Conservation (phyloP, 2,329 filamentous ascomycete species). For the Didymella segeticola region DNA sequence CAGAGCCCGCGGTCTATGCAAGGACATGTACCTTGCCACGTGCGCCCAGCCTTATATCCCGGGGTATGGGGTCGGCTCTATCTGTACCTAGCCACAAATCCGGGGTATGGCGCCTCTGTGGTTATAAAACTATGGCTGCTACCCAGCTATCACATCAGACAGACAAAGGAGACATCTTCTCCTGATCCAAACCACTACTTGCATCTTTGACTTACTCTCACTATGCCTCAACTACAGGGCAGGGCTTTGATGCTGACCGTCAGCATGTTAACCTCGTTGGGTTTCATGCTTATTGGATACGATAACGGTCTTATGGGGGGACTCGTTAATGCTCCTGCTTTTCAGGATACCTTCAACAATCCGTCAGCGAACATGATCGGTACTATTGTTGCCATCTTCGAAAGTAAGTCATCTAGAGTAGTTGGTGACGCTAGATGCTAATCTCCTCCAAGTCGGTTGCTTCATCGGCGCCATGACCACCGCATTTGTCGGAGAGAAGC, state of each 20-base stretch:
- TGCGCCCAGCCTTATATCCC: not conserved
- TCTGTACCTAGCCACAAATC: slow-evolving; percentile 9
- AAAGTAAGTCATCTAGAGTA: slow-evolving; percentile 12
- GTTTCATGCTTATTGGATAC: slow-evolving; percentile 57
- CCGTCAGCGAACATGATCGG: slow-evolving; percentile 28
- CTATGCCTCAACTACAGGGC: slow-evolving; percentile 25
- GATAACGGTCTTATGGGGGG: slow-evolving; percentile 72
- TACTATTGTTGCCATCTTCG: slow-evolving; percentile 28
- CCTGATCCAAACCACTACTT: not conserved
- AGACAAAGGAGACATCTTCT: not conserved
- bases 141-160: not conserved
- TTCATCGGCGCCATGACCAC: slow-evolving; percentile 48
- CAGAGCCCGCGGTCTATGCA: slow-evolving; percentile 14
- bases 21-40: slow-evolving; percentile 1
- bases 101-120: not conserved
- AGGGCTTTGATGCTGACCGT: slow-evolving; percentile 25
- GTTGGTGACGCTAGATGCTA: not conserved
- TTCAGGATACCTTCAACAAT: slow-evolving; percentile 47
- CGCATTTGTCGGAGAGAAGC: slow-evolving; percentile 59
- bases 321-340: slow-evolving; percentile 71
- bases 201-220: not conserved
- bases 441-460: slow-evolving; percentile 44
- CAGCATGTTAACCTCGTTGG: slow-evolving; percentile 25
- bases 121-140: not conserved
- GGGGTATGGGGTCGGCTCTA: slow-evolving; percentile 10